Evolutionary conservation across 2,329 filamentous ascomycete genomes (phyloP), one percentile per base, ranked within the genome.

Genomic region (Claviceps pazoutovae): DNA sequence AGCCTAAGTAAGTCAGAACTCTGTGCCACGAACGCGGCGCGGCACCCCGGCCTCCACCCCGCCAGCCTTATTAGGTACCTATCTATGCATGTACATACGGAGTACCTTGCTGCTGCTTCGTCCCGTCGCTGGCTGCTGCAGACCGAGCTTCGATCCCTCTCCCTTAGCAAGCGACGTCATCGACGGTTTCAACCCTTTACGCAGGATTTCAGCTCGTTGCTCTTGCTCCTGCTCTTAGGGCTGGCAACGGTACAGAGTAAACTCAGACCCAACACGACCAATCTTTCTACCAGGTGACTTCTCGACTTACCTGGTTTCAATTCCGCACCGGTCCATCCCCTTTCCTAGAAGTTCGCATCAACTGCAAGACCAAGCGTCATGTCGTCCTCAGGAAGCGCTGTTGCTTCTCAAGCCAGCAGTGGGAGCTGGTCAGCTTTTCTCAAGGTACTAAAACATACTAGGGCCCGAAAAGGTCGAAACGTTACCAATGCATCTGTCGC

Each of bases 391-490:
- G 58, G 56, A 55, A 55, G 61, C 21, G 51, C 56, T 23, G 55
- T 64, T 34, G 59, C 66, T 43, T 56, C 68, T 36, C 65, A 68
- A 55, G 68, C 68, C 46, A 65, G 61, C 57, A 70, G 68, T 60
- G 67, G 72, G 56, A 75, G 72, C 63, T 78, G 74, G 74, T 63
- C 72, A 30, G 66, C 74, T 41, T 76, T 77, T 57, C 65, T 77
- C 54, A 76, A 76, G 71, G 74, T 76, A 61, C 36, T 55, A 6
- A 2, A 41, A 52, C 37, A 34, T 7, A n/a, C 38, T 3, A 34
- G 42, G 7, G 3, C n/a, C n/a, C 5, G 4, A 34, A 11, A 34
- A 11, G 30, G 30, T 34, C 30, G 30, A 11, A 11, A 34, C 30
- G 30, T 34, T 11, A 34, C 30, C 30, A 34, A n/a, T 30, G 4